A percentile compares a stretch with the other conserved stretches of the same genome.
Conservation (phyloP, 2,329 filamentous ascomycete species). For the Microcyclosporella mali region DNA sequence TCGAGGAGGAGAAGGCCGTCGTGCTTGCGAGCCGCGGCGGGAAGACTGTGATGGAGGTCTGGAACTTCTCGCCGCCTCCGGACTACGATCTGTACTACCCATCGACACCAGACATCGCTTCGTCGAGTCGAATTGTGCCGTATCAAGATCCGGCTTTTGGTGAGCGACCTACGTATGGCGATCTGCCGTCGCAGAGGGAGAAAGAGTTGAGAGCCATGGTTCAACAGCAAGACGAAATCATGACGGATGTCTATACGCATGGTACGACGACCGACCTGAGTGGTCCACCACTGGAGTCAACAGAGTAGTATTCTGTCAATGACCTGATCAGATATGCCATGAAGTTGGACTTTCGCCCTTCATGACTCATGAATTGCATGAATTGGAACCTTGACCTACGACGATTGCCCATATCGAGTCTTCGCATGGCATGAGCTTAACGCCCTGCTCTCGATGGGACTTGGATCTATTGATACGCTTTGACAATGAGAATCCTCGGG, state of each 20-base stretch:
- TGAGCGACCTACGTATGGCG: slow-evolving; percentile 19
- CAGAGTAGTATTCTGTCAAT: too few species aligned
- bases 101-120: slow-evolving; percentile 10
- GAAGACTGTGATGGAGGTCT: slow-evolving; percentile 97
- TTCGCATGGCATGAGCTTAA: too few species aligned
- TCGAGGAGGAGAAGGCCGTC: slow-evolving; percentile 96
- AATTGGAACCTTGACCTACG: too few species aligned
- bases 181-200: background rate
- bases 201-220: slow-evolving; percentile 4
- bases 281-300: too few species aligned
- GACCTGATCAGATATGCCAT: too few species aligned
- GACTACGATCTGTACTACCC: slow-evolving; percentile 31
- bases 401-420: too few species aligned
- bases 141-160: slow-evolving; percentile 28
- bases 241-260: slow-evolving; percentile 21
- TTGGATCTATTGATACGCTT: too few species aligned
- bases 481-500: too few species aligned
- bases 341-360: too few species aligned
- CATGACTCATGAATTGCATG: too few species aligned
- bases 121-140: slow-evolving; percentile 17
- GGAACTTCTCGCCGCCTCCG: slow-evolving; percentile 86
- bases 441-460: too few species aligned
- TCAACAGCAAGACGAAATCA: slow-evolving; percentile 20
- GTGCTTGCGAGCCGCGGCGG: slow-evolving; percentile 81
- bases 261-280: background rate